A percentile compares a stretch with the other conserved stretches of the same genome.
Conservation (phyloP, 345 rosid species). For the Alliaria petiolata region DNA sequence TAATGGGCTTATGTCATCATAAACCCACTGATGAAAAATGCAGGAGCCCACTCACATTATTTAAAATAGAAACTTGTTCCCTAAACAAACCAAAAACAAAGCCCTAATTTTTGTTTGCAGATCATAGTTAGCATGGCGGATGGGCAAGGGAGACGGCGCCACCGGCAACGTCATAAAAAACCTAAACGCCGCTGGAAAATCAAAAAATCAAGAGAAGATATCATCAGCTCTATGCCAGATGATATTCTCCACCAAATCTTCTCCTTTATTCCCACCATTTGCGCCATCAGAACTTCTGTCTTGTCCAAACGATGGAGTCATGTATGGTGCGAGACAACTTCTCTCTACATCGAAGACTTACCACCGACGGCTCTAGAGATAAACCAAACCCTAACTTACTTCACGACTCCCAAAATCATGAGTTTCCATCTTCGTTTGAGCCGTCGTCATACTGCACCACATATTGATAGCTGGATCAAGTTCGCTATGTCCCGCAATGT, state of each 20-base stretch:
- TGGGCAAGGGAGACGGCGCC: too few relatives aligned
- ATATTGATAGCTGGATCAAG: background rate
- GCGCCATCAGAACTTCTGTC: background rate
- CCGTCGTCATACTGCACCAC: too few relatives aligned
- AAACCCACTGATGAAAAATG: too few relatives aligned
- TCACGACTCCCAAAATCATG: background rate
- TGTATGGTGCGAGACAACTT: background rate
- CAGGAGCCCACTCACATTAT: too few relatives aligned
- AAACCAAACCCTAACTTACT: background rate
- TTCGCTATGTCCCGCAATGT: background rate
- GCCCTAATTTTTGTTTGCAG: too few relatives aligned
- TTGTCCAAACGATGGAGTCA: background rate
- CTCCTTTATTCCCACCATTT: background rate
- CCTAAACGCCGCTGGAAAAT: too few relatives aligned
- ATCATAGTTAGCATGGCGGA: too few relatives aligned
- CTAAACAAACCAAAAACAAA: too few relatives aligned
- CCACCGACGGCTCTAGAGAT: background rate
- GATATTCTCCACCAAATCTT: background rate
- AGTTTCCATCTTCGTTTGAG: background rate
- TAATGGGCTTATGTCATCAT: too few relatives aligned
- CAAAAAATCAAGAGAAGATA: too few relatives aligned
- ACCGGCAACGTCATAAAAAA: too few relatives aligned
- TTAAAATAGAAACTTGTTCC: too few relatives aligned
- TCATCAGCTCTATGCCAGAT: background rate
- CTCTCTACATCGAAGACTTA: background rate